Evolutionary conservation across 2,329 filamentous ascomycete species (phyloP).

Genomic region (Dactylellina drechsleri): DNA sequence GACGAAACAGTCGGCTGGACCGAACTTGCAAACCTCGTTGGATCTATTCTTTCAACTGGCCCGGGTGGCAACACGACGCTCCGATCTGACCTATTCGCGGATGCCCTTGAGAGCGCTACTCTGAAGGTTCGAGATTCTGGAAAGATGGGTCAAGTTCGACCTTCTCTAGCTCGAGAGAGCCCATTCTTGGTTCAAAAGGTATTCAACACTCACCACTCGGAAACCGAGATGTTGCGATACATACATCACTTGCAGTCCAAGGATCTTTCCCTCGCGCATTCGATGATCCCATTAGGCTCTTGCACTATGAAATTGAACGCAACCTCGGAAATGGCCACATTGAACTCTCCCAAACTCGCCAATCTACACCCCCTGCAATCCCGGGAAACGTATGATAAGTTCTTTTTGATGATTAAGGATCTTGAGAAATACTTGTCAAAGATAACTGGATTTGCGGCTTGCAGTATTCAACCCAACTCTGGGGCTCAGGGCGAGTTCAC

Average conservation of each 20-base stretch:
- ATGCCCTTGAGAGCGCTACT: constrained; percentile 5
- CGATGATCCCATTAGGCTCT: constrained; percentile 95
- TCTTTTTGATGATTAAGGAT: constrained; percentile 74
- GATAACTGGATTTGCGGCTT: constrained; percentile 89
- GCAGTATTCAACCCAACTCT: constrained; percentile 92
- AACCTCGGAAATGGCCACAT: constrained; percentile 89
- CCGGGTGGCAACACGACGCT: neutral
- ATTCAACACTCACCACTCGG: constrained; percentile 94
- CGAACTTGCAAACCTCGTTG: neutral
- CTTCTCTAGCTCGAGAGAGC: constrained; percentile 74
- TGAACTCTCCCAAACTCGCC: constrained; percentile 79
- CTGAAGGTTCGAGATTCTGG: constrained; percentile 13
- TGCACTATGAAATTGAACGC: constrained; percentile 99
- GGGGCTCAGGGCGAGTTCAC: constrained; percentile 96
- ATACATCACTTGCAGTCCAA: constrained; percentile 93
- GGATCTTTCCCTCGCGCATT: constrained; percentile 91
- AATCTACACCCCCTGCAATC: constrained; percentile 85
- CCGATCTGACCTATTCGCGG: neutral
- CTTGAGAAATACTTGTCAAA: constrained; percentile 79
- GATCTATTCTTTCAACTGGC: constrained; percentile 4
- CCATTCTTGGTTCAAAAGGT: constrained; percentile 86
- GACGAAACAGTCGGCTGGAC: constrained; percentile 26
- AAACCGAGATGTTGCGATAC: constrained; percentile 92
- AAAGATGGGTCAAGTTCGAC: constrained; percentile 61
- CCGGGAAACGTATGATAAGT: constrained; percentile 72